Evolutionary conservation across 805 yeast genomes (phyloP), one percentile per base, ranked within the genome.

Genomic region (Candida maris): DNA sequence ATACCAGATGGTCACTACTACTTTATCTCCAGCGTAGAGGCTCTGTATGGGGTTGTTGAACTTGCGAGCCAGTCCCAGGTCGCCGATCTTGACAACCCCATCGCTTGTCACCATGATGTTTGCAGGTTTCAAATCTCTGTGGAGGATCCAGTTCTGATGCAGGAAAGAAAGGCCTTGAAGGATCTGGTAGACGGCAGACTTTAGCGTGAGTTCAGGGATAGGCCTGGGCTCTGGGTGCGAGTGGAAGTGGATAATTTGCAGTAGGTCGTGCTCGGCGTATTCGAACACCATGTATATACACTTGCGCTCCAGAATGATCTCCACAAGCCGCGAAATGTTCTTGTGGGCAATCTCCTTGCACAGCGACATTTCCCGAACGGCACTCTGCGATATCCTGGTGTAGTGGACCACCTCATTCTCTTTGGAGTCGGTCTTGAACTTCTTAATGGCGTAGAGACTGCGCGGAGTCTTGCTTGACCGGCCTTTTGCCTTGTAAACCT

Each of bases 1-100:
- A 57, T 89, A 89, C 97, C 97, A 89, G 39, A 89, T 89, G 0
- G 97, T 89, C 9, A 89, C 97, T 37, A 89, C 97, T 12, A 89
- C 96, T 61, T 89, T 89, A 60, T 89, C 97, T 29, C 96, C 96
- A 15, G 89, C 75, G 55, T 85, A 89, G 17, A 89, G 66, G 15
- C 93, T 79, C 53, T 89, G 97, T 27, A 89, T 60, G 21, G 94
- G 91, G 51, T 87, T 85, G 46, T 81, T 82, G 63, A 88, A 89
- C 51, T 84, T 77, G 41, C 97, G 70, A 0, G 96, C 96, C 23
- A 89, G 67, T 1, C 97, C 97, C 48, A 89, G 70, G 64, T 91
- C 98, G 16, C 97, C 98, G 42, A 91, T 89, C 59, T 93, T 93
- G 14, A 91, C 93, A n/a, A 79, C 77, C 0, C 98, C 98, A 40